Evolutionary conservation across 2,329 filamentous ascomycete genomes (phyloP), one percentile per base, ranked within the genome.

Genomic region (Xenoacremonium recifei): DNA sequence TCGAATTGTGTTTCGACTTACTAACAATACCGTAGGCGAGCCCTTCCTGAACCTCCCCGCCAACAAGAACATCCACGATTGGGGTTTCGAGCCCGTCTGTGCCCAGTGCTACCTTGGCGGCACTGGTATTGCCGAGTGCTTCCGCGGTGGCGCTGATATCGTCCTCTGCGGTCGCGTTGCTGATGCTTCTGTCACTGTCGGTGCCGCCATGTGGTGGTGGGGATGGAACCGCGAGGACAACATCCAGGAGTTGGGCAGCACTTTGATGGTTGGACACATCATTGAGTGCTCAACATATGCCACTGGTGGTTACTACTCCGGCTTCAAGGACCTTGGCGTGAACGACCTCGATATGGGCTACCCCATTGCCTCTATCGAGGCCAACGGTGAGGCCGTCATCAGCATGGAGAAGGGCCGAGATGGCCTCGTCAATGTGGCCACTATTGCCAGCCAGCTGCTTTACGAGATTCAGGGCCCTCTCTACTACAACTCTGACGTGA

Each of bases 241-340:
- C 29, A 73, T 70, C 35, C 66, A 77, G 40, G 47, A 60, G 21
- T 64, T 80, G 6, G 76, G 75, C 0, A 68, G 69, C 0, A 61
- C 71, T 1, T 54, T 78, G 1, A 61, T 78, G 30, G 70, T 72
- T 2, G 74, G 73, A 0, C 72, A 78, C 55, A 54, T 77, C 13
- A 76, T 77, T 41, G 75, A 79, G 50, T 77, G 74, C 51, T 71
- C 67, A 2, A 65, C 70, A 1, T 80, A 80, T 47, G 72, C 71
- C 3, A 76, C 73, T 1, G 76, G 76, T 0, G 70, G 63, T 0
- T 79, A 80, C 47, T 80, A 77, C 45, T 66, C 73, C 1, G 76
- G 74, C 2, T 76, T 51, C 40, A 52, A 51, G n/a, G 48, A 60
- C 12, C 48, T 62, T 2, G 46, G 44, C 15, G 38, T 44, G 7